Percentiles rank a stretch among this genome's conserved stretches.
Evolutionary conservation across 2,329 filamentous ascomycete species (phyloP).

Genomic region (Chrysoporthe cubensis): DNA sequence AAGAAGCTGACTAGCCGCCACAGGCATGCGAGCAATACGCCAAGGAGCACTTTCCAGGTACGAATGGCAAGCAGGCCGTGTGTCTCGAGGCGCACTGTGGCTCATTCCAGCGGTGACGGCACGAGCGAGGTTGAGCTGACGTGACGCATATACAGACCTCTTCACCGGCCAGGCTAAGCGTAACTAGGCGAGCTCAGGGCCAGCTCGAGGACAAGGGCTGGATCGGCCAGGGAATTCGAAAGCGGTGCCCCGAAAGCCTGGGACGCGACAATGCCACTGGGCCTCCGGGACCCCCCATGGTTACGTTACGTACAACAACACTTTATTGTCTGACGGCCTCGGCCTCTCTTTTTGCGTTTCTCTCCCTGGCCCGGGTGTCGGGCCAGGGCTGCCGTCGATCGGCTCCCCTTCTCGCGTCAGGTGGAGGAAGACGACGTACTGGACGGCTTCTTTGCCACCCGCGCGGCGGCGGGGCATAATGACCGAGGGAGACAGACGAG

Average conservation of each 20-base stretch:
- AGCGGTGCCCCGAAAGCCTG: neutral
- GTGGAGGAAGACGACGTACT: neutral
- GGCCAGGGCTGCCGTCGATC: neutral
- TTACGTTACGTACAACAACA: neutral
- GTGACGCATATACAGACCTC: constrained; percentile 38
- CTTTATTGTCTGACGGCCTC: neutral
- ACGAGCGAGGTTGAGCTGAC: constrained; percentile 1
- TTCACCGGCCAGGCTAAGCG: constrained; percentile 34
- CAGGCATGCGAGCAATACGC: constrained; percentile 86
- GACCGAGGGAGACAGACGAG: neutral
- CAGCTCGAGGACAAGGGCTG: neutral
- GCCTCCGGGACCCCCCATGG: neutral
- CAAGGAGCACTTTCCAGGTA: constrained; percentile 84
- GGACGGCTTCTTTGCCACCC: neutral
- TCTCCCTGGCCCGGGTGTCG: neutral
- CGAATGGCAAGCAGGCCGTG: constrained; percentile 7
- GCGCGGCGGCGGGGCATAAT: neutral
- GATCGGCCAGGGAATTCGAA: neutral
- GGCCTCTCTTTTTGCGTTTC: neutral
- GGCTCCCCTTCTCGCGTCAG: neutral
- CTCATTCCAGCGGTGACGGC: neutral
- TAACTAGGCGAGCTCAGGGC: neutral
- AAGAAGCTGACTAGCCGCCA: constrained; percentile 95
- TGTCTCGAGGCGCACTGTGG: neutral
- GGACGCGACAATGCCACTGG: neutral